Evolutionary conservation across 2,329 filamentous ascomycete species (phyloP), one percentile per base, ranked within the genome.

Genomic region (Phaeosphaeria sp.): DNA sequence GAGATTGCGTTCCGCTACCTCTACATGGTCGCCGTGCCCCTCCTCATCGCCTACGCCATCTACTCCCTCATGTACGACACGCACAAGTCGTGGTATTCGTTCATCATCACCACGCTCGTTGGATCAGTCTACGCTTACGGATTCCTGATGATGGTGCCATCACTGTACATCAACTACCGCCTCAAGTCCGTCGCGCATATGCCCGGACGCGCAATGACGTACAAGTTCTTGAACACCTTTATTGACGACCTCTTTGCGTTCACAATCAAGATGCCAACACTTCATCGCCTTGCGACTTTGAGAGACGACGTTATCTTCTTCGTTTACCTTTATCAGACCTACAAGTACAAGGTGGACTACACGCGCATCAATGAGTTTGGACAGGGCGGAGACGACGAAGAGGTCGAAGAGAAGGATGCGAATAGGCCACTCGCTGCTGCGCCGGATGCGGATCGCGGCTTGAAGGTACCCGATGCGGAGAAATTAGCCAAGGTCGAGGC

Each of bases 221-320:
- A 97, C 86, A 97, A 98, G 81, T 97, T 97, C 80, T 82, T 98
- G 65, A 97, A 98, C 82, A 98, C 95, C 5, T 99, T 99, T 77
- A 98, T 99, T 76, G 95, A 99, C 78, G 95, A 99, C 74, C 83
- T 99, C 30, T 99, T 99, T 74, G 95, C 95, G 1, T 99, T 98
- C 73, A 99, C 95, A 41, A 97, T 99, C 82, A 98, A 98, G 82
- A 99, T 99, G 95, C 95, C 95, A 0, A 87, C 93, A 62, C 84
- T 99, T 51, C 95, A 99, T 78, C 88, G 95, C 17, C 83, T 99
- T 50, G 93, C 95, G 0, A 98, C 95, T 0, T 85, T 99, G 63
- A 86, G 95, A 59, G 95, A 99, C 76, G 95, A 99, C 73, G 84
- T 99, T 65, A 98, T 99, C 74, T 99, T 99, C 84, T 99, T 99